Evolutionary conservation across 192 early-diverging fungal species (phyloP), one percentile per base, ranked within the genome.

Genomic region (Kappamyces sp.): DNA sequence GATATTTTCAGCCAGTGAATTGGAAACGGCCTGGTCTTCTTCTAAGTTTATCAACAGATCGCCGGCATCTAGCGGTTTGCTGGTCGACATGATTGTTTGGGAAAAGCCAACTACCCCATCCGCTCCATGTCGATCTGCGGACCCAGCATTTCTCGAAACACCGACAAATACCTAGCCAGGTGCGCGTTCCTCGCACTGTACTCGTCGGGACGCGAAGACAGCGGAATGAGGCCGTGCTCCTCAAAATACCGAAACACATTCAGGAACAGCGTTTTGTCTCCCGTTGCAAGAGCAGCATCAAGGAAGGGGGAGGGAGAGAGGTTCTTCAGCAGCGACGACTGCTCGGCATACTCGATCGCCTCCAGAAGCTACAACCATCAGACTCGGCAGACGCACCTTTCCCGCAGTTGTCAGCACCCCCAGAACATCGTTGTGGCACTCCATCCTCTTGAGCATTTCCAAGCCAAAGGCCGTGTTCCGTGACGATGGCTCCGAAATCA

Each of bases 111-210:
- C n/a, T n/a, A n/a, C n/a, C n/a, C n/a, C n/a, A 74, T 50, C 40
- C 61, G 60, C 55, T 78, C 73, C 73, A 79, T 75, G 43, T 68
- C 71, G 6, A 79, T 52, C 4, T 58, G 61, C 40, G 71, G 69
- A 3, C 66, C 71, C 76, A 72, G 75, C 64, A 75, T 49, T 60
- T 79, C 76, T 47, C 73, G 38, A 58, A 43, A 79, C 2, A 75
- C 55, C 10, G 65, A 68, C 8, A 66, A 43, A 62, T 64, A 79
- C 34, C 73, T 39, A 1, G 61, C 53, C 40, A 47, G 34, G 1
- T 23, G 58, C 64, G 15, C 39, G 7, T 57, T 65, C 32, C 46
- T 38, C 13, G 47, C 64, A 54, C 31, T 12, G 1, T 54, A 12
- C 34, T 37, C 50, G 4, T 52, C 38, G 39, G 42, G 47, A 6